Percentiles rank a stretch among this genome's conserved stretches.
Evolutionary conservation across 1,139 yeast species (phyloP).

Genomic region (Geotrichum bryndzae): DNA sequence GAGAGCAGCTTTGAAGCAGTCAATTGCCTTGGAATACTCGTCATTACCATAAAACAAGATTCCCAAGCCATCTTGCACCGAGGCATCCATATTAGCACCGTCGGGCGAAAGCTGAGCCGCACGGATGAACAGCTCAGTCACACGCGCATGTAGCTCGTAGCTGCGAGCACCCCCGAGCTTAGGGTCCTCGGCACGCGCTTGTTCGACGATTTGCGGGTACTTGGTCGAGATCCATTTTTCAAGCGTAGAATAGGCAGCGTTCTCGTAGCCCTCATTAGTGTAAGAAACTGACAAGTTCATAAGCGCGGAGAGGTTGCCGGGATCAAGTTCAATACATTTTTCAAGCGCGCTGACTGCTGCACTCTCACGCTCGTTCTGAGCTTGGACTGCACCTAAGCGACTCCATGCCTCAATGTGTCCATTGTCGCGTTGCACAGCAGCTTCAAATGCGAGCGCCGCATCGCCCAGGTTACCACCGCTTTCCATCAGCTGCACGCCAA

Average conservation of each 20-base stretch:
- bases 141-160: slow-evolving; percentile 67
- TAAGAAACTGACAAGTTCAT: slow-evolving; percentile 89
- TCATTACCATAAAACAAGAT: slow-evolving; percentile 89
- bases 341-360: slow-evolving; percentile 91
- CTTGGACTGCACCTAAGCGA: slow-evolving; percentile 86
- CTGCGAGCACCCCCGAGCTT: slow-evolving; percentile 64
- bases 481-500: slow-evolving; percentile 87
- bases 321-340: slow-evolving; percentile 74
- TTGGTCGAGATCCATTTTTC: slow-evolving; percentile 92
- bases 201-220: slow-evolving; percentile 67
- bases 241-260: slow-evolving; percentile 89
- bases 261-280: slow-evolving; percentile 93
- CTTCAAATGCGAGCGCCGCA: slow-evolving; percentile 95
- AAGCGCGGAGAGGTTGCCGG: slow-evolving; percentile 70
- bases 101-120: slow-evolving; percentile 85
- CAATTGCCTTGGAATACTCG: slow-evolving; percentile 87
- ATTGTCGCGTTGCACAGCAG: slow-evolving; percentile 83
- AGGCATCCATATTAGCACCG: slow-evolving; percentile 82
- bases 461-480: slow-evolving; percentile 90
- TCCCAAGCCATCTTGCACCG: slow-evolving; percentile 89
- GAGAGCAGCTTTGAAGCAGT: slow-evolving; percentile 87
- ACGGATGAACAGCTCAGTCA: slow-evolving; percentile 72
- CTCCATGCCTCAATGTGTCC: slow-evolving; percentile 88
- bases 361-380: slow-evolving; percentile 92
- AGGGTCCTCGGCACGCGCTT: slow-evolving; percentile 58